A percentile compares a stretch with the other conserved stretches of the same genome.
These are phyloP conservation scores for Trichoderma sp. DNA, from an alignment of 2,329 filamentous ascomycete genomes.

Conservation along the genomic window DNA sequence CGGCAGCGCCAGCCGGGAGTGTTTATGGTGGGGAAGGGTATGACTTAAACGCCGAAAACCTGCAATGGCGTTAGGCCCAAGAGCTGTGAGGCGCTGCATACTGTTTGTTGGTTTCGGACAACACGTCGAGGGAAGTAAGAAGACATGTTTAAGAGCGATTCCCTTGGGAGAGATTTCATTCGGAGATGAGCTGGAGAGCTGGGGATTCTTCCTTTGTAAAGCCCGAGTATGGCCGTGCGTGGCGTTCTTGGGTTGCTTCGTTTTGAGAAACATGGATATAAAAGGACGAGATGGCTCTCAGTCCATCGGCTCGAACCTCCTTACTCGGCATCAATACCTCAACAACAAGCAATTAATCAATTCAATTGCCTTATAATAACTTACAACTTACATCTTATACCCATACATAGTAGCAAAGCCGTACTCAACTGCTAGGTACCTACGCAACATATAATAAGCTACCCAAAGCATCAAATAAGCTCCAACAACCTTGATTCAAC, in stretches of 20 bases:
- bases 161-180: neutral
- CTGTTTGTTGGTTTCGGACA: neutral
- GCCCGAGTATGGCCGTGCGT: neutral
- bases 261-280: neutral
- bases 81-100: neutral
- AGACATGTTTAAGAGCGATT: neutral
- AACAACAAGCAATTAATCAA: neutral
- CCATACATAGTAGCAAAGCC: neutral
- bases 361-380: neutral
- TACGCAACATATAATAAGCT: neutral
- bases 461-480: neutral
- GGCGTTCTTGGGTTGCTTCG: neutral
- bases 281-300: neutral
- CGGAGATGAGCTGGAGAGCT: neutral
- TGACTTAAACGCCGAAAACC: conserved; percentile 5
- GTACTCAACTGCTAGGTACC: neutral
- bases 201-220: neutral
- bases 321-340: neutral
- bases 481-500: neutral
- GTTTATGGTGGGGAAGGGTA: neutral
- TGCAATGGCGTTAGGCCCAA: conserved; percentile 9
- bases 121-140: neutral
- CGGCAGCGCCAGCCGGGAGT: neutral
- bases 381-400: neutral
- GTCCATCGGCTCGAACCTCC: neutral